phyloP scores from a whole-genome alignment of 78 protist species.

The Dictyostelium purpureum region DNA sequence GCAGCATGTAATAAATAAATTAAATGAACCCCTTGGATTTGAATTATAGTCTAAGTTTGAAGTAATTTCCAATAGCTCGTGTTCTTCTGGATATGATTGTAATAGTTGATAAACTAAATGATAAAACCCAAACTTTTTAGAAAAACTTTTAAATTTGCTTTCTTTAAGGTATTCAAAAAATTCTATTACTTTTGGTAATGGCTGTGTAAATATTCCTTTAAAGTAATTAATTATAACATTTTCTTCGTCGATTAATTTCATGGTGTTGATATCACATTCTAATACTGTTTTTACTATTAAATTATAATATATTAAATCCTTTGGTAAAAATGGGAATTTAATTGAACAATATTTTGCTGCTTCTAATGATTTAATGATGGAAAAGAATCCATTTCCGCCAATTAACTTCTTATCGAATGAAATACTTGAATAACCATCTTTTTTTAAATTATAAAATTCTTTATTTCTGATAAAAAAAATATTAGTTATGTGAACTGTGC shows the following conservation, averaged over 20 bases:
- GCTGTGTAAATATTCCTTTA: neutral
- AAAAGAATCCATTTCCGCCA: slow-evolving; percentile 9
- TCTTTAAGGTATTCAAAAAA: neutral
- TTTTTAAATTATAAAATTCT: too few relatives aligned
- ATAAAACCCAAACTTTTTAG: neutral
- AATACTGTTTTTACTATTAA: neutral
- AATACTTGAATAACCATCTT: too few relatives aligned
- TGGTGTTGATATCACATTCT: neutral
- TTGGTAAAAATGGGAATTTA: neutral
- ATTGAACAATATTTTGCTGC: neutral
- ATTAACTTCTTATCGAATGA: neutral
- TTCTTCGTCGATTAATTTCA: neutral
- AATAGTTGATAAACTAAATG: neutral
- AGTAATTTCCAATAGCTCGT: too few relatives aligned
- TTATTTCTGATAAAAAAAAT: too few relatives aligned
- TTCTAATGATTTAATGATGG: neutral
- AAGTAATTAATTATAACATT: neutral
- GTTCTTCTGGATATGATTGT: too few relatives aligned
- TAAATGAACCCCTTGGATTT: neutral
- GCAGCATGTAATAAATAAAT: neutral
- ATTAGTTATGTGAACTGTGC: too few relatives aligned
- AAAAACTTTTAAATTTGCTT: neutral
- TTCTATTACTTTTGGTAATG: neutral
- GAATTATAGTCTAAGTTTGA: too few relatives aligned
- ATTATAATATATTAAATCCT: neutral